A percentile compares a stretch with the other conserved stretches of the same genome.
Evolutionary conservation across 2,329 filamentous ascomycete genomes (phyloP).

Genomic region (Apiospora phragmitis): DNA sequence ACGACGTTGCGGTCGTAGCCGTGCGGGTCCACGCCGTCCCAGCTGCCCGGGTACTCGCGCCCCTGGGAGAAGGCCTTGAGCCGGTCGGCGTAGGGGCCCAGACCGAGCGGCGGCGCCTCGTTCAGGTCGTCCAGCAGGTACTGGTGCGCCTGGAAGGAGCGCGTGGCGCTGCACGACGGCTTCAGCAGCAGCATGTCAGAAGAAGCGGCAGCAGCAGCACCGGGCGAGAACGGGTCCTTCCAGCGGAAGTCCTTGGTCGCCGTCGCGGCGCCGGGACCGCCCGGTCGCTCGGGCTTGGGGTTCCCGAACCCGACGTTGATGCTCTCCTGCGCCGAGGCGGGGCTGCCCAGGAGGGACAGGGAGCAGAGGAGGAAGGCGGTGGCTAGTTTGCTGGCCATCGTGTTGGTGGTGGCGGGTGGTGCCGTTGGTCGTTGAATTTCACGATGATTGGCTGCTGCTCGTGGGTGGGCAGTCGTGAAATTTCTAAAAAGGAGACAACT

Average conservation of each 20-base stretch:
- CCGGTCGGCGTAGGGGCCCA: conserved; percentile 39
- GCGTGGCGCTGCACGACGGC: conserved; percentile 34
- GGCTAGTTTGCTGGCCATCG: neutral
- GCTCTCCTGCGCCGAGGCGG: neutral
- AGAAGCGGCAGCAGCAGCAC: conserved; percentile 20
- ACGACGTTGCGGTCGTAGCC: conserved; percentile 48
- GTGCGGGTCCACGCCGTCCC: conserved; percentile 54
- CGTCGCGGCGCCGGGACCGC: neutral
- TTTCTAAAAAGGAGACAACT: neutral
- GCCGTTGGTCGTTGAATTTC: neutral
- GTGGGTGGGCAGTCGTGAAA: neutral
- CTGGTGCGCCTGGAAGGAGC: conserved; percentile 39
- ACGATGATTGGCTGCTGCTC: neutral
- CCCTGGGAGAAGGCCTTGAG: conserved; percentile 41
- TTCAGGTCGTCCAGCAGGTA: conserved; percentile 46
- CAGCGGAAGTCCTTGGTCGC: conserved; percentile 37
- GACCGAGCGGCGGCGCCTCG: conserved; percentile 37
- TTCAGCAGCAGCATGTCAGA: conserved; percentile 24
- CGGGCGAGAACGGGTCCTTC: conserved; percentile 39
- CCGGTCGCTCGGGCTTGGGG: neutral
- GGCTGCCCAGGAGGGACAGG: neutral
- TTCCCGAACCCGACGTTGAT: conserved; percentile 5
- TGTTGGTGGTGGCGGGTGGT: neutral
- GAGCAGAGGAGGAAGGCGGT: neutral
- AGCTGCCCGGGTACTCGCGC: conserved; percentile 50